Conservation (phyloP, 345 rosid species). For the Kandelia obovata region DNA sequence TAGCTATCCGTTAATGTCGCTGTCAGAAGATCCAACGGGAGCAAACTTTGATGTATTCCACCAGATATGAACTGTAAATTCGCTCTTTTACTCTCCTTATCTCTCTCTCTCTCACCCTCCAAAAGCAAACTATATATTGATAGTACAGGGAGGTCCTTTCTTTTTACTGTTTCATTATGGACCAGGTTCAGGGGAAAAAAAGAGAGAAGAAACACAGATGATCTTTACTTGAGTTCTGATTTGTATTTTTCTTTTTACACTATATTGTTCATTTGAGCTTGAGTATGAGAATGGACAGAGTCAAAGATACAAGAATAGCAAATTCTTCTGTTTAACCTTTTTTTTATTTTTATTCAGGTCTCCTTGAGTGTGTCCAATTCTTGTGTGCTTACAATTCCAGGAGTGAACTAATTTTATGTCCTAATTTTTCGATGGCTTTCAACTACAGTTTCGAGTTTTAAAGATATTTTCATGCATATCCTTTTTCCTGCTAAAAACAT, state of each 20-base stretch:
- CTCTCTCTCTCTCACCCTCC: background rate
- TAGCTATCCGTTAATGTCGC: conserved; percentile 50
- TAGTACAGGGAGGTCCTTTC: conserved; percentile 27
- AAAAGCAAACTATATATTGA: conserved; percentile 27
- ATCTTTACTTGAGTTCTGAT: conserved; percentile 5
- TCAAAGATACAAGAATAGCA: no score
- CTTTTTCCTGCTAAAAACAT: conserved; percentile 22
- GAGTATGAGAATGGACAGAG: no score
- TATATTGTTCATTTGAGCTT: no score
- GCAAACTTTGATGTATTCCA: conserved; percentile 47
- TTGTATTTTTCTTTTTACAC: background rate
- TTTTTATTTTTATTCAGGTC: no score
- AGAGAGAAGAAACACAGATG: conserved; percentile 6
- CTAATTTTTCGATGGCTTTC: background rate
- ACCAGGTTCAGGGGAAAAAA: conserved; percentile 1
- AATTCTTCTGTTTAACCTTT: no score
- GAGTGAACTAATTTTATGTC: conserved; percentile 27
- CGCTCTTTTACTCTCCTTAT: conserved; percentile 4
- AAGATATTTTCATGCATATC: conserved; percentile 19
- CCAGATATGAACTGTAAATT: conserved; percentile 43
- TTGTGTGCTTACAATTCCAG: conserved; percentile 11
- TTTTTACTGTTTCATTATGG: background rate
- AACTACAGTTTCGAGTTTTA: conserved; percentile 15
- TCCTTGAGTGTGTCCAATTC: no score
- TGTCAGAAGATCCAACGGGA: conserved; percentile 53